Percentiles rank a stretch among this genome's conserved stretches.
phyloP scores from a whole-genome alignment of 192 early-diverging fungal genomes.

The Thamnidium elegans region DNA sequence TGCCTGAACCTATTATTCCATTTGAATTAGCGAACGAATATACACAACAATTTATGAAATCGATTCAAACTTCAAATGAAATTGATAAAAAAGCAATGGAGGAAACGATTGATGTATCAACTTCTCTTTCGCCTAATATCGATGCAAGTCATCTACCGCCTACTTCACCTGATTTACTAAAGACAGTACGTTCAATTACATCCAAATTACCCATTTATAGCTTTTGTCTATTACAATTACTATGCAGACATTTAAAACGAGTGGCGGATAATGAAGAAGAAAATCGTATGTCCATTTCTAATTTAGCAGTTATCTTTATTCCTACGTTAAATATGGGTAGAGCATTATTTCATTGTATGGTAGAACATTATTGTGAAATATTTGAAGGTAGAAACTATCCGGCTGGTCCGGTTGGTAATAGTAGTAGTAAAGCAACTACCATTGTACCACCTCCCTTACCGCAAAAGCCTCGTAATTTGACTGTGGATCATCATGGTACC shows the following conservation, averaged over 20 bases:
- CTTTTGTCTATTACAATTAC: slow-evolving; percentile 46
- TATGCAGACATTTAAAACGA: slow-evolving; percentile 53
- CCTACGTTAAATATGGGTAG: slow-evolving; percentile 55
- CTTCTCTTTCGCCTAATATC: not conserved
- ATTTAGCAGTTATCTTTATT: slow-evolving; percentile 61
- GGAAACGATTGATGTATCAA: not conserved
- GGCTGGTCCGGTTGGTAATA: slow-evolving; percentile 17
- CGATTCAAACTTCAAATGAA: slow-evolving; percentile 28
- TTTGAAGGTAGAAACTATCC: slow-evolving; percentile 2
- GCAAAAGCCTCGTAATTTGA: slow-evolving; percentile 12
- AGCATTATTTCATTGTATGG: slow-evolving; percentile 51
- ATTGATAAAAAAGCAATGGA: not conserved
- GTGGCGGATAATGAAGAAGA: slow-evolving; percentile 43
- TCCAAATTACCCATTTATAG: slow-evolving; percentile 46
- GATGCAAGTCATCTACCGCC: slow-evolving; percentile 14
- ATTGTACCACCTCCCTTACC: slow-evolving; percentile 17
- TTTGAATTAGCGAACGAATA: slow-evolving; percentile 44
- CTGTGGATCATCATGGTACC: not conserved
- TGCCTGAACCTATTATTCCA: slow-evolving; percentile 51
- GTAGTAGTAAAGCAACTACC: not conserved
- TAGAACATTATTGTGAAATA: slow-evolving; percentile 38
- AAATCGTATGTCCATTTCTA: slow-evolving; percentile 61
- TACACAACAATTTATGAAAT: slow-evolving; percentile 31
- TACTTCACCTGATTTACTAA: slow-evolving; percentile 28
- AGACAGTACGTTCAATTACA: slow-evolving; percentile 35